phyloP scores from a whole-genome alignment of 2,329 filamentous ascomycete genomes.

The Sarocladiaceae sp. region DNA sequence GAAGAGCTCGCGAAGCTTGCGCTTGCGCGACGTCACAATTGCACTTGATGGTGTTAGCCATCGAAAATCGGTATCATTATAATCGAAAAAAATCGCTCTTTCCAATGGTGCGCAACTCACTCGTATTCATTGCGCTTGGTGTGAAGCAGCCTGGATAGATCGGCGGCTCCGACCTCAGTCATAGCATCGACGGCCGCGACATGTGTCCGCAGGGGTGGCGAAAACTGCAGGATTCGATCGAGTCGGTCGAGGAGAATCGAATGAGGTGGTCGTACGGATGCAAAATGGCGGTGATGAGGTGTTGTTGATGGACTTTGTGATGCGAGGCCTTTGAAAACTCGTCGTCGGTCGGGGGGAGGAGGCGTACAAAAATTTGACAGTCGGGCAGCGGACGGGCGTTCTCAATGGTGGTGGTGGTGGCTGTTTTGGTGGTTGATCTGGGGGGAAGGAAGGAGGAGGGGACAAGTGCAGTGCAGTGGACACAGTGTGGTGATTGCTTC shows the following conservation, averaged over 20 bases:
- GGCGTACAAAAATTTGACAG: slow-evolving; percentile 7
- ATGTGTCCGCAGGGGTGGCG: slow-evolving; percentile 60
- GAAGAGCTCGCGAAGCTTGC: slow-evolving; percentile 85
- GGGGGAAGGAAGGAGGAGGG: not conserved
- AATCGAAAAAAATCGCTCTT: slow-evolving; percentile 45
- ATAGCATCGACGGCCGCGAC: slow-evolving; percentile 63
- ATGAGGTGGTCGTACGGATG: slow-evolving; percentile 24
- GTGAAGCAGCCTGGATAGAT: slow-evolving; percentile 61
- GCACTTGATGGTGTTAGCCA: slow-evolving; percentile 47
- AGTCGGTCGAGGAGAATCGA: slow-evolving; percentile 9
- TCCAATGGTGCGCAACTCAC: slow-evolving; percentile 40
- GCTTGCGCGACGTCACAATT: slow-evolving; percentile 79
- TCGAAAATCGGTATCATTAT: slow-evolving; percentile 35
- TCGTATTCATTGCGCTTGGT: slow-evolving; percentile 56
- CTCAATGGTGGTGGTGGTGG: slow-evolving; percentile 1
- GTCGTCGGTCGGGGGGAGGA: slow-evolving; percentile 11
- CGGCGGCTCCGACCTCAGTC: slow-evolving; percentile 63
- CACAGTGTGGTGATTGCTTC: not conserved
- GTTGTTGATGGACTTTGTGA: slow-evolving; percentile 14
- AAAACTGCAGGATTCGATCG: slow-evolving; percentile 35
- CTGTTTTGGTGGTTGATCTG: not conserved
- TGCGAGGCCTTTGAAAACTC: slow-evolving; percentile 19
- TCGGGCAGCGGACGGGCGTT: slow-evolving; percentile 1
- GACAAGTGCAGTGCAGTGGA: not conserved
- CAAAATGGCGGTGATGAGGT: slow-evolving; percentile 18